Conservation (phyloP, 805 yeast species). For the Ogataea neopini region DNA sequence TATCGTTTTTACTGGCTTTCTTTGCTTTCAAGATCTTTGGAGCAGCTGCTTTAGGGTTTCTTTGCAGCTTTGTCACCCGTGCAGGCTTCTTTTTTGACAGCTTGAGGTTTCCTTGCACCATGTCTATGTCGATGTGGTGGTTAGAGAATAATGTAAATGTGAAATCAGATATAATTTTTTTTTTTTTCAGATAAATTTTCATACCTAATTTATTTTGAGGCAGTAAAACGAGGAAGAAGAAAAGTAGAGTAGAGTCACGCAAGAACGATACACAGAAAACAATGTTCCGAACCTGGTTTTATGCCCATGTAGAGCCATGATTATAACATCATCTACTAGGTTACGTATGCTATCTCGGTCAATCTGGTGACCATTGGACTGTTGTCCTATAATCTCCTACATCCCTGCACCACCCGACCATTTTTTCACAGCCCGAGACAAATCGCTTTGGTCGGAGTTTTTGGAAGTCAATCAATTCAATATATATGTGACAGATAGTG, state of each 20-base stretch:
- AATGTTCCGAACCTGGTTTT: no score
- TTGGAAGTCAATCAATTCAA: background rate
- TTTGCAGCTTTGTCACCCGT: constrained; percentile 66
- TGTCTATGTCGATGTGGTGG: constrained; percentile 23
- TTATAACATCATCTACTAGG: no score
- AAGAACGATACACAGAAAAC: no score
- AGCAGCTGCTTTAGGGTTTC: constrained; percentile 67
- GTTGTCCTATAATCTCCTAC: no score
- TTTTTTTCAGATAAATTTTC: background rate
- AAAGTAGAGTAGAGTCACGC: no score
- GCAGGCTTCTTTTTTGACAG: constrained; percentile 47
- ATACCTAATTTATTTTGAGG: background rate
- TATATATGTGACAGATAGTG: no score
- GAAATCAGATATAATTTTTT: background rate
- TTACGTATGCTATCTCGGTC: no score
- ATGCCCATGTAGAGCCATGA: no score
- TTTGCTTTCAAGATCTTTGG: constrained; percentile 72
- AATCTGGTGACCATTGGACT: no score
- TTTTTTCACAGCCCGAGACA: constrained; percentile 1
- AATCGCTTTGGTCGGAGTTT: constrained; percentile 4
- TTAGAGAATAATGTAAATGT: background rate
- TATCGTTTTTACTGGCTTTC: constrained; percentile 51
- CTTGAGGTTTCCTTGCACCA: constrained; percentile 78
- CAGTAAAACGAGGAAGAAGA: background rate
- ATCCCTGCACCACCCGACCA: background rate